Base-by-base conservation (phyloP, 495 filamentous ascomycete genomes). In the Terfezia claveryi region DNA sequence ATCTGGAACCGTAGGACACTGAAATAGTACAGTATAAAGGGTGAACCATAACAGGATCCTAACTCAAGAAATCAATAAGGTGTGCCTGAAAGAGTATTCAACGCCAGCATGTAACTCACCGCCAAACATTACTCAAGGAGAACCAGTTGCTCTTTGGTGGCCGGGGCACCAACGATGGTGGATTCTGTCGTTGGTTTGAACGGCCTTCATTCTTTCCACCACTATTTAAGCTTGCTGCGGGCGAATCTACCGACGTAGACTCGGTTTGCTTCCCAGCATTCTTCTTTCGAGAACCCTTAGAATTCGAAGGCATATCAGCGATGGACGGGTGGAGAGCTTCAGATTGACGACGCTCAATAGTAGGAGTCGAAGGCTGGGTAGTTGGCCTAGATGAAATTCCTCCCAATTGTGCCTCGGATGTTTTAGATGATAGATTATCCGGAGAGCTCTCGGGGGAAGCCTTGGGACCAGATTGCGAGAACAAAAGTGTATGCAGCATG, bases 1-100 rank as follows among this genome's bases (percentile, higher is more conserved):
- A 50, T 74, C 80, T 52, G 79, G 68, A 12, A 74, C 74, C 20
- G 81, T 72, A 10, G 91, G 92, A 67, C 92, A 99, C 27, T 81
- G 78, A 61, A 99, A 78, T 51, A 87, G 68, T 17, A 87, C 71
- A 4, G 84, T 91, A 55, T 85, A 62, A 52, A 94, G 76, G 1
- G 77, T 73, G 64, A 92, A 94, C 91, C 91, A 99, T 9, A 83
- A 78, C 54, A 80, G 64, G 1, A 94, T 66, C 58, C 89, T 95
- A 64, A 38, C 56, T 32, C 23, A 8, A 23, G 53, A 11, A 36
- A 51, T 62, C 53, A 59, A 51, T 36, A 36, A 41, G 8, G 38
- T 23, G 37, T 3, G 8, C 11, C 14, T 44, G 8, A 2, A 37
- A 10, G 23, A 23, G 56, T 59, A 53, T 56, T 50, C 38, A 44